Percentiles rank a stretch among this genome's conserved stretches.
These are phyloP conservation scores for Sodiomyces alkalinus DNA, from an alignment of 2,329 filamentous ascomycete genomes.

Conservation along the genomic window DNA sequence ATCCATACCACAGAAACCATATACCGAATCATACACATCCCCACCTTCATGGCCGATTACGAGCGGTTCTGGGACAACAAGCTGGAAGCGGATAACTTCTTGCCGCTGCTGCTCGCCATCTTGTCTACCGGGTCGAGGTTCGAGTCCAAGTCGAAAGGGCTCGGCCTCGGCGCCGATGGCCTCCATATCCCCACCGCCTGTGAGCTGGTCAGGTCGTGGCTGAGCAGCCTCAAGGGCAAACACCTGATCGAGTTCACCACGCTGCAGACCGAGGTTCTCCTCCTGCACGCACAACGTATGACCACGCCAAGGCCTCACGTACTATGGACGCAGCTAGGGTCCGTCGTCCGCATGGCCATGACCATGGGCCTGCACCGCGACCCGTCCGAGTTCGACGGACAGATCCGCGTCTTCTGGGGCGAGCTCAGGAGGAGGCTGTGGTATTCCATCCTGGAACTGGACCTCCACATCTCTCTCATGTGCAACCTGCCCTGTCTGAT, in stretches of 20 bases:
- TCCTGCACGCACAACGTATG: conserved; percentile 36
- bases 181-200: conserved; percentile 43
- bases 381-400: conserved; percentile 34
- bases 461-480: conserved; percentile 37
- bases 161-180: conserved; percentile 22
- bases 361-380: conserved; percentile 43
- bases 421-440: conserved; percentile 39
- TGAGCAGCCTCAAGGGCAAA: conserved; percentile 35
- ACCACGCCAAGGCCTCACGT: conserved; percentile 32
- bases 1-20: conserved; percentile 34
- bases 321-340: conserved; percentile 38
- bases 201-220: conserved; percentile 36
- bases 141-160: conserved; percentile 31
- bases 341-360: conserved; percentile 41
- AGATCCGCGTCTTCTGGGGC: conserved; percentile 33
- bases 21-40: conserved; percentile 37
- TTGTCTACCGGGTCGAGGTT: conserved; percentile 39
- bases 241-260: conserved; percentile 35
- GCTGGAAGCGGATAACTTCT: conserved; percentile 30
- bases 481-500: conserved; percentile 35
- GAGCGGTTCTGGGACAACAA: conserved; percentile 35
- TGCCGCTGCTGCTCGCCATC: conserved; percentile 37
- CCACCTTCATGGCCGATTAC: conserved; percentile 35
- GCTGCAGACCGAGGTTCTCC: conserved; percentile 37
- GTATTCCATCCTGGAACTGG: conserved; percentile 41